A percentile compares a stretch with the other conserved stretches of the same genome.
Conservation (phyloP, 2,329 filamentous ascomycete genomes). For the Trichoderma sp. region DNA sequence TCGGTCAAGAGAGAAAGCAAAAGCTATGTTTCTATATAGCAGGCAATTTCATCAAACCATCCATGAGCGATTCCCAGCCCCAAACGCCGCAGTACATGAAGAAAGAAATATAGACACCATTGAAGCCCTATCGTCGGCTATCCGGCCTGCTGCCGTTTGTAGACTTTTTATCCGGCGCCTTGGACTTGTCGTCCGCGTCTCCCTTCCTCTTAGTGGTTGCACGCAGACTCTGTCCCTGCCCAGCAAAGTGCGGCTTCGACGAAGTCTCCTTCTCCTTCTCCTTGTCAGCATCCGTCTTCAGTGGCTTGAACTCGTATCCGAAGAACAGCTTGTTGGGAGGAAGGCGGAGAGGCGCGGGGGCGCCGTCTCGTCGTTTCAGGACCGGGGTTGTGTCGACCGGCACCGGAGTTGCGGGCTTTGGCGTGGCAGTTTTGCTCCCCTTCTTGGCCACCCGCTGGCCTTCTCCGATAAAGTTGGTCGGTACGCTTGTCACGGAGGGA, state of each 20-base stretch:
- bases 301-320: constrained; percentile 87
- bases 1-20: background rate
- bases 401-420: constrained; percentile 73
- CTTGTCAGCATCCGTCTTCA: constrained; percentile 76
- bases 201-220: constrained; percentile 72
- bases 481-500: constrained; percentile 69
- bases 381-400: constrained; percentile 39
- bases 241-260: constrained; percentile 74
- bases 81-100: constrained; percentile 16
- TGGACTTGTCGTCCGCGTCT: constrained; percentile 52
- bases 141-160: constrained; percentile 49
- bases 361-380: constrained; percentile 62
- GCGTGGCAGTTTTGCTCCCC: constrained; percentile 63
- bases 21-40: constrained; percentile 9
- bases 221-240: constrained; percentile 79
- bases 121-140: constrained; percentile 38
- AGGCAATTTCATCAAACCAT: background rate
- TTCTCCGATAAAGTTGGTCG: constrained; percentile 76
- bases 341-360: constrained; percentile 82
- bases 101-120: background rate
- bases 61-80: constrained; percentile 10
- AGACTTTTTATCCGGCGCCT: constrained; percentile 52
- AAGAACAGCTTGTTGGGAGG: constrained; percentile 93
- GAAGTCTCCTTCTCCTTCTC: constrained; percentile 66
- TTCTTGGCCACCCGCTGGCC: constrained; percentile 91